These are phyloP conservation scores for Suhomyces emberorum DNA, from an alignment of 805 yeast genomes.

Conservation along the genomic window DNA sequence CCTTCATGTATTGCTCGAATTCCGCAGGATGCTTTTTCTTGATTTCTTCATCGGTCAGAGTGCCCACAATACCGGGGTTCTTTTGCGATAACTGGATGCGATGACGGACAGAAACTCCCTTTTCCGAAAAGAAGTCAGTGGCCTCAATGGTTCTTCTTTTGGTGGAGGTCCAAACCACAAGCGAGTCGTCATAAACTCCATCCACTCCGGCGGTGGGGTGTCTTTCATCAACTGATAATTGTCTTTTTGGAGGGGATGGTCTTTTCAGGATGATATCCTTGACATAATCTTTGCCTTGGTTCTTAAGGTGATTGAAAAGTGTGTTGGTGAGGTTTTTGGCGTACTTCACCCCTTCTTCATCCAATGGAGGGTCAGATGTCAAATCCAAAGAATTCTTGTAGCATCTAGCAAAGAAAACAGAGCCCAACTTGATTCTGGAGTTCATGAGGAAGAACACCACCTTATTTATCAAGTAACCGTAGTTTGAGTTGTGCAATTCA, in stretches of 20 bases:
- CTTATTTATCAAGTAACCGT: constrained; percentile 86
- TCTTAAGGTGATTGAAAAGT: constrained; percentile 38
- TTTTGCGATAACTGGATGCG: constrained; percentile 82
- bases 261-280: constrained; percentile 8
- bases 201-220: constrained; percentile 51
- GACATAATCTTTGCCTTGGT: constrained; percentile 33
- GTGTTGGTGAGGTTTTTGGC: constrained; percentile 63
- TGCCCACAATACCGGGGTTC: constrained; percentile 86
- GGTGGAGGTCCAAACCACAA: constrained; percentile 95
- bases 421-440: constrained; percentile 79
- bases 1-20: constrained; percentile 57
- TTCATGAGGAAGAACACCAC: constrained; percentile 92
- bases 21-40: constrained; percentile 63
- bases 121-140: constrained; percentile 61
- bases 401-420: constrained; percentile 90
- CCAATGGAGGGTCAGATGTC: constrained; percentile 77
- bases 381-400: constrained; percentile 54
- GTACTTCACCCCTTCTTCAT: constrained; percentile 67
- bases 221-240: constrained; percentile 34
- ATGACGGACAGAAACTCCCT: constrained; percentile 64
- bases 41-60: constrained; percentile 59
- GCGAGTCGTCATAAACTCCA: constrained; percentile 56
- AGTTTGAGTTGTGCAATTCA: constrained; percentile 72
- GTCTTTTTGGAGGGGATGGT: constrained; percentile 9
- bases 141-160: constrained; percentile 80